Evolutionary conservation across 1,284 basidiomycete species (phyloP).

Genomic region (Naganishia sp.): DNA sequence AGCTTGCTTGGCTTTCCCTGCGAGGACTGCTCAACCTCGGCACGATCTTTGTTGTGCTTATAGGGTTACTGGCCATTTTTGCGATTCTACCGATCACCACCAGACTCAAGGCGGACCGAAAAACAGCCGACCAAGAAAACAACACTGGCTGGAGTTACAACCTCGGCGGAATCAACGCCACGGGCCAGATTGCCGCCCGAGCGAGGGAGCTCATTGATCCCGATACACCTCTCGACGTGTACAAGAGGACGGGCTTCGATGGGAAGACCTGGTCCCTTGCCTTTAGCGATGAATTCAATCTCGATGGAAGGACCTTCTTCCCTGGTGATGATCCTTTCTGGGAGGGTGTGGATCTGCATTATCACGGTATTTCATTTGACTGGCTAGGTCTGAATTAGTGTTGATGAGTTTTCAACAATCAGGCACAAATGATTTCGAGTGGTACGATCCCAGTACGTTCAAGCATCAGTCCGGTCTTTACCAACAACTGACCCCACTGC

Average conservation of each 20-base stretch:
- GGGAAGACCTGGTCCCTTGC: slow-evolving; percentile 55
- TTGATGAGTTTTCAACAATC: slow-evolving; percentile 39
- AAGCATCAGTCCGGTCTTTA: neutral
- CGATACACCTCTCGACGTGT: slow-evolving; percentile 63
- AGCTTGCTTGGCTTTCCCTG: slow-evolving; percentile 45
- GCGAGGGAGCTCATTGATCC: slow-evolving; percentile 64
- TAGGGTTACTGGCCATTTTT: slow-evolving; percentile 69
- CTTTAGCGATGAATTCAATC: slow-evolving; percentile 59
- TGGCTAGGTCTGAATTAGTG: neutral
- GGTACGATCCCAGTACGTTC: slow-evolving; percentile 69
- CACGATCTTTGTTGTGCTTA: slow-evolving; percentile 66
- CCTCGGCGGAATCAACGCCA: slow-evolving; percentile 60
- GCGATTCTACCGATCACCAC: slow-evolving; percentile 56
- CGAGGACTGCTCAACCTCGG: slow-evolving; percentile 76
- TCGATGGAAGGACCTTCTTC: slow-evolving; percentile 61
- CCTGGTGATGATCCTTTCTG: slow-evolving; percentile 58
- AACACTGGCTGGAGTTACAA: slow-evolving; percentile 53
- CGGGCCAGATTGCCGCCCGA: slow-evolving; percentile 61
- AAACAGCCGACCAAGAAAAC: slow-evolving; percentile 45
- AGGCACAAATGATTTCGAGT: slow-evolving; percentile 55
- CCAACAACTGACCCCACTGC: too few species aligned
- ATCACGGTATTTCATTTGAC: slow-evolving; percentile 55
- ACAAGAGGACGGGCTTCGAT: slow-evolving; percentile 47
- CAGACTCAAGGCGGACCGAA: slow-evolving; percentile 43
- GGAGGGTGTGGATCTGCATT: slow-evolving; percentile 57